phyloP scores from a whole-genome alignment of 2,329 filamentous ascomycete species.

The Botrytis byssoidea region DNA sequence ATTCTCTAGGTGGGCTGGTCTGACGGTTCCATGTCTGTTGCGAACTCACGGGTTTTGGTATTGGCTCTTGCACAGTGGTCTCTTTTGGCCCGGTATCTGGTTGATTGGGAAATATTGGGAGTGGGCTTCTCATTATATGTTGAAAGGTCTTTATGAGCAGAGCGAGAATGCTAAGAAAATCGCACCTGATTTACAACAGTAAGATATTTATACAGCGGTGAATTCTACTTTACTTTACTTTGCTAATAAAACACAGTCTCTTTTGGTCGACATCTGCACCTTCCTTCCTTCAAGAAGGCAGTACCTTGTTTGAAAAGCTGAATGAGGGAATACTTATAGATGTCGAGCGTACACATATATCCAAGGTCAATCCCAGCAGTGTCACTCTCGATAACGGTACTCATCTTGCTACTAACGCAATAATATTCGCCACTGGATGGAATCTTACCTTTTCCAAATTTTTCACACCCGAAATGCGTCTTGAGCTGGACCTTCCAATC shows the following conservation, averaged over 20 bases:
- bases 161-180: constrained; percentile 20
- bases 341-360: constrained; percentile 17
- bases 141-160: constrained; percentile 15
- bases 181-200: constrained; percentile 18
- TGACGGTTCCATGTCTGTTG: constrained; percentile 16
- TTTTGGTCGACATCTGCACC: constrained; percentile 20
- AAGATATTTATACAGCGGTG: neutral
- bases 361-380: neutral
- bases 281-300: constrained; percentile 14
- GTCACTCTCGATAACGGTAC: constrained; percentile 14
- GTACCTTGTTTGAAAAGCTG: constrained; percentile 11
- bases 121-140: constrained; percentile 17
- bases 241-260: constrained; percentile 9
- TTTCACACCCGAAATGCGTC: constrained; percentile 1
- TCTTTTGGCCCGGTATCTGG: constrained; percentile 20
- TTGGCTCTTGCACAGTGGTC: constrained; percentile 23
- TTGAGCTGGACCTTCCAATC: constrained; percentile 19
- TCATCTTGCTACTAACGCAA: neutral
- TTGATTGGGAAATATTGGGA: constrained; percentile 20
- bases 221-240: neutral
- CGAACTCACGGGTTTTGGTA: constrained; percentile 24
- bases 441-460: constrained; percentile 19
- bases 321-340: constrained; percentile 11
- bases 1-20: constrained; percentile 14
- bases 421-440: constrained; percentile 22